phyloP scores from a whole-genome alignment of 768 basidiomycete genomes.

The Hirschioporus abietinus region DNA sequence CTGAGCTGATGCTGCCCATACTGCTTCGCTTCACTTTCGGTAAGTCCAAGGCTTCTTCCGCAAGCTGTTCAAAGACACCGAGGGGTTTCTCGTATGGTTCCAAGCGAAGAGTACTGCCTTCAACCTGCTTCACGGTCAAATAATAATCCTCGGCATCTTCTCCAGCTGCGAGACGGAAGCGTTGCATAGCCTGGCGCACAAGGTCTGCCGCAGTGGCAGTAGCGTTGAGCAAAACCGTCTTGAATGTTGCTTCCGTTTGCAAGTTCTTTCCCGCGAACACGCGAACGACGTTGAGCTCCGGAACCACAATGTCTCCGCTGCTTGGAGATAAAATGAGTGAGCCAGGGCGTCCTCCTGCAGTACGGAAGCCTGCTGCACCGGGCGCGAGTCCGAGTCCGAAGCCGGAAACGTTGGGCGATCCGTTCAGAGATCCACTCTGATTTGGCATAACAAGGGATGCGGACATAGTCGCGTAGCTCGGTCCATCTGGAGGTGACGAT shows the following conservation, averaged over 20 bases:
- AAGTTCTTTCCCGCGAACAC: constrained; percentile 91
- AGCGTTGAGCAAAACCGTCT: constrained; percentile 89
- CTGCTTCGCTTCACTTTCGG: constrained; percentile 91
- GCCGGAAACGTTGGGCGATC: constrained; percentile 36
- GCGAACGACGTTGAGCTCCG: constrained; percentile 89
- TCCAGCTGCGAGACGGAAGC: constrained; percentile 75
- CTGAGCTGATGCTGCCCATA: constrained; percentile 90
- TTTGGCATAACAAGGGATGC: constrained; percentile 61
- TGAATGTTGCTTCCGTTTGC: constrained; percentile 95
- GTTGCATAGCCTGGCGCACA: constrained; percentile 87
- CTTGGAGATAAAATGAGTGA: constrained; percentile 66
- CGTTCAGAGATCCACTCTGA: constrained; percentile 31
- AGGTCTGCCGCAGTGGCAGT: constrained; percentile 82
- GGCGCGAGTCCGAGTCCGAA: constrained; percentile 43
- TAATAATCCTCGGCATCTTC: constrained; percentile 64
- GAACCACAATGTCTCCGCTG: constrained; percentile 41
- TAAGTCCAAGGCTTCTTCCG: constrained; percentile 72
- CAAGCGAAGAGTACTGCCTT: constrained; percentile 66
- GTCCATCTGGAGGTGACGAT: constrained; percentile 67
- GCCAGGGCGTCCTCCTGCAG: constrained; percentile 57
- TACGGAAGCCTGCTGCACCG: constrained; percentile 25
- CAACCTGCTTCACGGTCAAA: constrained; percentile 89
- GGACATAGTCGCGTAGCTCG: constrained; percentile 72
- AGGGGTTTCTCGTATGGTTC: constrained; percentile 75
- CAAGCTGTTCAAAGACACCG: constrained; percentile 81